These are phyloP conservation scores for Rubia tinctorum DNA, from an alignment of 305 asterid species.

Conservation along the genomic window DNA sequence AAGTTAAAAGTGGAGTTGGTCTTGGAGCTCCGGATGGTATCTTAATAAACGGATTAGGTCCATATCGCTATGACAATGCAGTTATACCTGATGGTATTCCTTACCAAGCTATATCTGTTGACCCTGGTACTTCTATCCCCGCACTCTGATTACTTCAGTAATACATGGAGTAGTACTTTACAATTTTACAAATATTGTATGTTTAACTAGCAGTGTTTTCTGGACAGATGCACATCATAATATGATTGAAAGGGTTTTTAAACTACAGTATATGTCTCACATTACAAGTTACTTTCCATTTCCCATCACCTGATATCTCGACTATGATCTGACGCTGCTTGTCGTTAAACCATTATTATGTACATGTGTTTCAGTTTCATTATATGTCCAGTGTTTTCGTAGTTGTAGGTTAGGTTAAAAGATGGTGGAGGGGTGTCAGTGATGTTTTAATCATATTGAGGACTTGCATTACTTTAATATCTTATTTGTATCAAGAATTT, in stretches of 20 bases:
- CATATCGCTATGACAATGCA: constrained; percentile 62
- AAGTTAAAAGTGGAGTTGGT: constrained; percentile 53
- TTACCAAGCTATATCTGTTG: constrained; percentile 65
- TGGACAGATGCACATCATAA: background rate
- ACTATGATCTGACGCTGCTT: no score
- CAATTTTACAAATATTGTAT: background rate
- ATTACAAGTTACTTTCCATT: background rate
- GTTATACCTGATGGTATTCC: constrained; percentile 57
- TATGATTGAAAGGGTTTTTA: background rate
- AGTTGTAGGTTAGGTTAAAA: background rate
- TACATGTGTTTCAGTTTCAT: background rate
- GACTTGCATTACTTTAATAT: no score
- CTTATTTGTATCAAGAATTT: no score
- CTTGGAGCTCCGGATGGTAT: constrained; percentile 86
- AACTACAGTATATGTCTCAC: background rate
- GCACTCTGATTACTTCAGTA: background rate
- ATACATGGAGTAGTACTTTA: background rate
- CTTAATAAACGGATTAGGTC: constrained; percentile 77
- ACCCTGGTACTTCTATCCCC: constrained; percentile 53
- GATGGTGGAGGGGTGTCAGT: no score
- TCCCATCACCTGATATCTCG: no score
- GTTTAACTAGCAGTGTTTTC: background rate
- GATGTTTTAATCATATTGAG: no score
- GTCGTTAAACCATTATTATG: no score
- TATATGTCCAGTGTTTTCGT: background rate